Base-by-base conservation (phyloP, 352 stramenopile genomes). In the Phytophthora palmivora region DNA sequence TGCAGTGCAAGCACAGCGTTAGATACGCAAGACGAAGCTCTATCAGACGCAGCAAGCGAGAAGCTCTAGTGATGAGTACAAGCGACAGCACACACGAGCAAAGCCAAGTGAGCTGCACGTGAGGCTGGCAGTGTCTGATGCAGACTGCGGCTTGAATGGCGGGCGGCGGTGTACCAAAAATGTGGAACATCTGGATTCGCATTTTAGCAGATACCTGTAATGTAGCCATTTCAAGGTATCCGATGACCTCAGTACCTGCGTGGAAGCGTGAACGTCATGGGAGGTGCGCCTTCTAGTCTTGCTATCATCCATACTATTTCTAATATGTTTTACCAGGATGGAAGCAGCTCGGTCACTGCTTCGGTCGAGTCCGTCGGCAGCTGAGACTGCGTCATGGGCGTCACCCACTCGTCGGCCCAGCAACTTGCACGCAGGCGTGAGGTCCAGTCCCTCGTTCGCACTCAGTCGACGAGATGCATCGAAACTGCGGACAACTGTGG, bases 361-460 rank as follows among this genome's bases (percentile, higher is more conserved):
- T 24, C 67, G 60, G n/a, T 51, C 68, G 18, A 58, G 59, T 34
- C 19, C 59, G 28, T 50, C 26, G 11, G 28, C 30, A 14, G 22
- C 19, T 19, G 26, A 41, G 28, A 52, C 51, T 14, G 44, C 48
- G 10, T 63, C 60, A 45, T 82, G 73, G 70, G 64, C 82, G 9
- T 77, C 79, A 3, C 73, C 73, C 3, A 71, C 78, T 11, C 79
- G 74, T 7, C 74, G 80, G 0, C 78, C 78, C 2, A 88, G 78
- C 47, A 86, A 84, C 37, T 45, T 88, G 41, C 69, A 76, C 16
- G 36, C 58, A 15, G 53, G 59, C 15, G 30, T 87, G 14, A 59
- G 79, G 4, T 42, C 61, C 14, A 83, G 67, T 50, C 24, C 74
- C 9, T 68, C 72, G 12, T 81, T 84, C 16, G 33, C 78, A 15